phyloP scores from a whole-genome alignment of 2,329 filamentous ascomycete genomes.

The Fonsecaea nubica region DNA sequence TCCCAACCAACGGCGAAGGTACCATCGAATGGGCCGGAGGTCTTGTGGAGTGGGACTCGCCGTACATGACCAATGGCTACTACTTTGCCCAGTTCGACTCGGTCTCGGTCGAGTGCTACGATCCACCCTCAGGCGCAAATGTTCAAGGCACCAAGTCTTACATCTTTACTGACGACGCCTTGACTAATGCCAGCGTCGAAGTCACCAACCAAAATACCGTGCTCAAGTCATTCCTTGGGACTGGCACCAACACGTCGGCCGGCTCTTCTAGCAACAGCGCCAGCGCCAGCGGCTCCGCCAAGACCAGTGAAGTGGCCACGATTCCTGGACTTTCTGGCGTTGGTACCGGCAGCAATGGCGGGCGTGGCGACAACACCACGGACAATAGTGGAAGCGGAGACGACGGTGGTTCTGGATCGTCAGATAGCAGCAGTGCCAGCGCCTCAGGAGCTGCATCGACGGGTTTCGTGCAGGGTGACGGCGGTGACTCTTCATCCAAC shows the following conservation, averaged over 20 bases:
- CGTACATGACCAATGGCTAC: conserved; percentile 85
- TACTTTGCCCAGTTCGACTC: conserved; percentile 83
- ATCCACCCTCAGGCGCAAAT: conserved; percentile 74
- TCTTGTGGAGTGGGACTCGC: conserved; percentile 81
- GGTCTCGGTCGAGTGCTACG: conserved; percentile 85
- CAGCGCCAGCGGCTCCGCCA: conserved; percentile 41
- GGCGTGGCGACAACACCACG: conserved; percentile 43
- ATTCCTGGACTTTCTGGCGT: conserved; percentile 61
- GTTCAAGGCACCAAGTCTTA: conserved; percentile 70
- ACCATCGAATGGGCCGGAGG: conserved; percentile 94
- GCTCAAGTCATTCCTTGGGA: conserved; percentile 79
- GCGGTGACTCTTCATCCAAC: conserved; percentile 24
- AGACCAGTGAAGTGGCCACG: conserved; percentile 47
- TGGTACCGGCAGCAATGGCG: conserved; percentile 49
- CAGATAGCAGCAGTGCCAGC: conserved; percentile 25
- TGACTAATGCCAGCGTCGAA: conserved; percentile 77
- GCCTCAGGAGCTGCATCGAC: conserved; percentile 36
- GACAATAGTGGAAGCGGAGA: conserved; percentile 7
- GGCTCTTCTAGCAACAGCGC: conserved; percentile 51
- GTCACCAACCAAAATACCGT: conserved; percentile 77
- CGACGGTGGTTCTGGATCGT: conserved; percentile 9
- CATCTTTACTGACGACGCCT: conserved; percentile 69
- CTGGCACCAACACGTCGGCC: conserved; percentile 74
- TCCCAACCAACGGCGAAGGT: conserved; percentile 76
- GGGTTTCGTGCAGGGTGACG: conserved; percentile 40